A percentile compares a stretch with the other conserved stretches of the same genome.
Evolutionary conservation across 2,329 filamentous ascomycete genomes (phyloP).

Genomic region (Mycosphaerella sp.): DNA sequence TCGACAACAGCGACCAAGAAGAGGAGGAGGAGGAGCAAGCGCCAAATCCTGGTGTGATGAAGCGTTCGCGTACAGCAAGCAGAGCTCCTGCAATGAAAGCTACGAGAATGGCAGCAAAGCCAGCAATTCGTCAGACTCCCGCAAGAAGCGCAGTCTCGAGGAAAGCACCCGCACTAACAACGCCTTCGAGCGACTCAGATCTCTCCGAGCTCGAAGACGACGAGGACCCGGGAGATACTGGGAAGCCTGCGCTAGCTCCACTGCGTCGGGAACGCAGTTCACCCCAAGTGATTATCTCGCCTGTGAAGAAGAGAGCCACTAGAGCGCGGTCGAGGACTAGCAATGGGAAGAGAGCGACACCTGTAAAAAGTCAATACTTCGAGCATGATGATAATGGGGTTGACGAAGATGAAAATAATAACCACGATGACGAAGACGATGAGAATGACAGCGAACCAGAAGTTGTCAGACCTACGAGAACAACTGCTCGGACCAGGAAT

Average conservation of each 20-base stretch:
- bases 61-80: not conserved
- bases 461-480: conserved; percentile 26
- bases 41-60: not conserved
- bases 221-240: not conserved
- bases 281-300: conserved; percentile 24
- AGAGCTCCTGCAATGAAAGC: not conserved
- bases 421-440: conserved; percentile 18
- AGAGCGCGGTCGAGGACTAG: not conserved
- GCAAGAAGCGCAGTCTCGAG: not conserved
- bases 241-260: not conserved
- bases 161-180: not conserved
- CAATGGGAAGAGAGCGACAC: no score
- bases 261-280: conserved; percentile 13
- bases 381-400: not conserved
- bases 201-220: conserved; percentile 9
- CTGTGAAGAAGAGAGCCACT: conserved; percentile 12
- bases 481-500: conserved; percentile 29
- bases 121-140: not conserved
- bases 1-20: not conserved
- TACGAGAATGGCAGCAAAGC: conserved; percentile 7
- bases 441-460: conserved; percentile 26
- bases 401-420: conserved; percentile 8
- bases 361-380: no score
- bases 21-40: not conserved
- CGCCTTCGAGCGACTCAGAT: conserved; percentile 5